Percentiles rank a stretch among this genome's conserved stretches.
Conservation (phyloP, 1,284 basidiomycete genomes). For the Pisolithus thermaeus region DNA sequence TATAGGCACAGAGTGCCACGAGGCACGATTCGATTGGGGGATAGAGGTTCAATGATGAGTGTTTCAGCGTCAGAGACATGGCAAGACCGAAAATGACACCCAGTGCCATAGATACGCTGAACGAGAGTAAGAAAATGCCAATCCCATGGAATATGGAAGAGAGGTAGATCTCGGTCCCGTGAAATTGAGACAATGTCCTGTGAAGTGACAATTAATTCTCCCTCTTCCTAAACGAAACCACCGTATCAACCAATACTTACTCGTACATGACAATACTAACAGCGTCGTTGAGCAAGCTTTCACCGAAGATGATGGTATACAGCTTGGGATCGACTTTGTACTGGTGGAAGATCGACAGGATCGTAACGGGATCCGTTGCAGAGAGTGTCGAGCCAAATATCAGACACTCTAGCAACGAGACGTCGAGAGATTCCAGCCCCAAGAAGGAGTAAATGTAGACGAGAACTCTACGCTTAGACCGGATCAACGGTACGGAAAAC, state of each 20-base stretch:
- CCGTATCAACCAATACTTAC: slow-evolving; percentile 48
- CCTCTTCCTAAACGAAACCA: not conserved
- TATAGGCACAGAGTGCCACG: slow-evolving; percentile 92
- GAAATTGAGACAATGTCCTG: slow-evolving; percentile 89
- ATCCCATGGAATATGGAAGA: slow-evolving; percentile 91
- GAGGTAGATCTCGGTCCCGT: slow-evolving; percentile 84
- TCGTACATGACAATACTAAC: slow-evolving; percentile 99
- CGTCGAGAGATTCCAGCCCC: slow-evolving; percentile 78
- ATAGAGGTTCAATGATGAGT: slow-evolving; percentile 83
- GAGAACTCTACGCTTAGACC: slow-evolving; percentile 65
- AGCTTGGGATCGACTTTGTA: slow-evolving; percentile 98
- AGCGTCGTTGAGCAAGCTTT: slow-evolving; percentile 95
- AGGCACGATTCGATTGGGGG: slow-evolving; percentile 94
- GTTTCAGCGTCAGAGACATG: slow-evolving; percentile 92
- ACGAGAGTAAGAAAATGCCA: slow-evolving; percentile 94
- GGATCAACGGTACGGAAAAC: slow-evolving; percentile 33
- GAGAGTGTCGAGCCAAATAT: slow-evolving; percentile 96
- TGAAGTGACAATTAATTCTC: not conserved
- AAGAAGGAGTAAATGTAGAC: slow-evolving; percentile 94
- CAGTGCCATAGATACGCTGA: slow-evolving; percentile 90
- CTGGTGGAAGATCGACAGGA: slow-evolving; percentile 97
- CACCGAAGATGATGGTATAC: slow-evolving; percentile 97
- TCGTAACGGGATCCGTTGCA: slow-evolving; percentile 97
- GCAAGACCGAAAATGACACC: slow-evolving; percentile 89
- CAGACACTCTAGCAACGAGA: slow-evolving; percentile 87